phyloP scores from a whole-genome alignment of 139 green algal genomes.

The Chlamydomonas sp. region DNA sequence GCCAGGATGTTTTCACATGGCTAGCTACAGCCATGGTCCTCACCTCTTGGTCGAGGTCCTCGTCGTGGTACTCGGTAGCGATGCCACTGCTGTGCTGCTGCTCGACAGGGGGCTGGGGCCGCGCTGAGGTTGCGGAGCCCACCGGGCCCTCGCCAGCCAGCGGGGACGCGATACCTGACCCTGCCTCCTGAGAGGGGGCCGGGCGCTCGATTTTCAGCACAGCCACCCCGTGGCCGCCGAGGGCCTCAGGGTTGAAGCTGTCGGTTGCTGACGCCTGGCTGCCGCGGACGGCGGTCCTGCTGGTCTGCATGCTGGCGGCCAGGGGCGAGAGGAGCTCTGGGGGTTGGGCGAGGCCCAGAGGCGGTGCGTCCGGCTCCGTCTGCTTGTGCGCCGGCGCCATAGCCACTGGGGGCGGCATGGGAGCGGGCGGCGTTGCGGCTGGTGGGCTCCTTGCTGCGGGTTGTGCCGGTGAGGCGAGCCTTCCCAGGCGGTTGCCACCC shows the following conservation, averaged over 20 bases:
- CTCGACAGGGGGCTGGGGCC: not conserved
- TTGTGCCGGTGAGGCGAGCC: too few species aligned
- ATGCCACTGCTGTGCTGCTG: slow-evolving; percentile 9
- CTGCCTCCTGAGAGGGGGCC: too few species aligned
- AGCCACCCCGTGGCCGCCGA: slow-evolving; percentile 4
- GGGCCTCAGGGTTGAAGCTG: too few species aligned
- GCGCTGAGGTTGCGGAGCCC: not conserved
- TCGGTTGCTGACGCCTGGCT: not conserved
- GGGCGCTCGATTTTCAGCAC: not conserved
- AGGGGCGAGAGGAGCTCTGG: slow-evolving; percentile 4
- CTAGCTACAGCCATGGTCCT: too few species aligned
- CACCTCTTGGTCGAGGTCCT: slow-evolving; percentile 6
- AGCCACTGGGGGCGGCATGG: too few species aligned
- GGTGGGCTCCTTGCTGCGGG: too few species aligned
- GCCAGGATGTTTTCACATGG: too few species aligned
- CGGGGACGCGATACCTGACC: not conserved
- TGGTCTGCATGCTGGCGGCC: not conserved
- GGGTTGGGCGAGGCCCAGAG: not conserved
- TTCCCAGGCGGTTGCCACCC: too few species aligned
- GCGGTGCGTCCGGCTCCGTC: not conserved
- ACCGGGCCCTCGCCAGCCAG: not conserved
- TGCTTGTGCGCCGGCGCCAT: too few species aligned
- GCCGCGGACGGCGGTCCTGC: not conserved
- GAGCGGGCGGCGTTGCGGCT: too few species aligned
- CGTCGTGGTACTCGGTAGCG: not conserved